phyloP scores from a whole-genome alignment of 192 early-diverging fungal species.

The Podila minutissima region DNA sequence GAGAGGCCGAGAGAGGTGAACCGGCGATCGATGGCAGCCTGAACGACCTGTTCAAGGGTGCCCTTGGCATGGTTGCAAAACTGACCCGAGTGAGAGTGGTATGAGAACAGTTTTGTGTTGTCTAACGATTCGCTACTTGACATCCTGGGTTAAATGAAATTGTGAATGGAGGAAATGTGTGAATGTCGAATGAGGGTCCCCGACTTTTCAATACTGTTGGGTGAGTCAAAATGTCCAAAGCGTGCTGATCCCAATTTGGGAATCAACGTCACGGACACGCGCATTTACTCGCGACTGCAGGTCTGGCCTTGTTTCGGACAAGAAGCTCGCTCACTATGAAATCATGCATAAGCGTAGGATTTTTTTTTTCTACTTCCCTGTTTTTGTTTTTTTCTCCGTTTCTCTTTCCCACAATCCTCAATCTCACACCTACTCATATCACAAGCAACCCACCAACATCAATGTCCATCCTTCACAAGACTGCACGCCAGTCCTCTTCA shows the following conservation, averaged over 20 bases:
- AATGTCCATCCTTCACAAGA: background rate
- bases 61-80: constrained; percentile 95
- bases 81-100: constrained; percentile 95
- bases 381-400: background rate
- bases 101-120: constrained; percentile 62
- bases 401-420: background rate
- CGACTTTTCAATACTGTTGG: background rate
- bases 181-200: too few relatives aligned
- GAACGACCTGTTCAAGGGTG: constrained; percentile 82
- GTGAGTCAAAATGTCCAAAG: background rate
- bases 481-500: background rate
- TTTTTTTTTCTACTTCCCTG: background rate
- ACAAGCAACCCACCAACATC: background rate
- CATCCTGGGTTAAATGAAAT: background rate
- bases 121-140: background rate
- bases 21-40: constrained; percentile 73
- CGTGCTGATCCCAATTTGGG: too few relatives aligned
- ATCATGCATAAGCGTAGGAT: background rate
- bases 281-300: too few relatives aligned
- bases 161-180: background rate
- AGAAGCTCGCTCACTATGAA: background rate
- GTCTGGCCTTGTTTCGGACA: too few relatives aligned
- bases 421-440: background rate
- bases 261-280: too few relatives aligned
- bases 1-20: constrained; percentile 86